phyloP scores from a whole-genome alignment of 805 yeast species.

The Groenewaldozyma tartarivorans region DNA sequence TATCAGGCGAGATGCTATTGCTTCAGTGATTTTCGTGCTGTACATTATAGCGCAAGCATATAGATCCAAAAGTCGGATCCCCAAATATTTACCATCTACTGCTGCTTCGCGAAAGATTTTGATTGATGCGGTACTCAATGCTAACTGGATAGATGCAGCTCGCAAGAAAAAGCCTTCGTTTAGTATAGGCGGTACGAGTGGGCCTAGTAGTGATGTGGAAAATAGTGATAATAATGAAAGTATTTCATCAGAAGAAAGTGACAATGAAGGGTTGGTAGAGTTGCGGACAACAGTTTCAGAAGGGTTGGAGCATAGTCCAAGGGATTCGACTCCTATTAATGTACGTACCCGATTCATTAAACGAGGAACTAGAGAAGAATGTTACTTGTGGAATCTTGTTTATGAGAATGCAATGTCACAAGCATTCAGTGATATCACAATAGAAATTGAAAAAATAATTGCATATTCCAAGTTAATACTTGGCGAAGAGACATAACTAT shows the following conservation, averaged over 20 bases:
- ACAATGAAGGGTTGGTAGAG: conserved; percentile 9
- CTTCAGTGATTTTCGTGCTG: conserved; percentile 36
- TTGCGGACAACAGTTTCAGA: not conserved
- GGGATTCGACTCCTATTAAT: not conserved
- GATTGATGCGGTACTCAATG: conserved; percentile 23
- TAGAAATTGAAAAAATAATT: conserved; percentile 32
- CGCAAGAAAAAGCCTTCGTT: not conserved
- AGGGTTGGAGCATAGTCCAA: not conserved
- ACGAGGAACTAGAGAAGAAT: conserved; percentile 4
- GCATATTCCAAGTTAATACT: conserved; percentile 32
- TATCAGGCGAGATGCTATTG: conserved; percentile 38
- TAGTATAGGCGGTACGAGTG: conserved; percentile 18
- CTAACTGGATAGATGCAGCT: not conserved
- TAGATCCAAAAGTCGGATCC: conserved; percentile 30
- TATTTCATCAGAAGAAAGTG: conserved; percentile 1
- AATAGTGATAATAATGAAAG: conserved; percentile 1
- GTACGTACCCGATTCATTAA: not conserved
- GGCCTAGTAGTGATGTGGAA: not conserved
- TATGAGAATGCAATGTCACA: conserved; percentile 43
- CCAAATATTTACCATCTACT: conserved; percentile 38
- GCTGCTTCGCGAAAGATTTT: conserved; percentile 34
- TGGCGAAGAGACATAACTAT: conserved; percentile 32
- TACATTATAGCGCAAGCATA: conserved; percentile 37
- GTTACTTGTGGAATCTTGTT: conserved; percentile 37
- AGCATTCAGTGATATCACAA: conserved; percentile 39